Evolutionary conservation across 139 green algal genomes (phyloP).

Genomic region (Chlamydomonas applanata): DNA sequence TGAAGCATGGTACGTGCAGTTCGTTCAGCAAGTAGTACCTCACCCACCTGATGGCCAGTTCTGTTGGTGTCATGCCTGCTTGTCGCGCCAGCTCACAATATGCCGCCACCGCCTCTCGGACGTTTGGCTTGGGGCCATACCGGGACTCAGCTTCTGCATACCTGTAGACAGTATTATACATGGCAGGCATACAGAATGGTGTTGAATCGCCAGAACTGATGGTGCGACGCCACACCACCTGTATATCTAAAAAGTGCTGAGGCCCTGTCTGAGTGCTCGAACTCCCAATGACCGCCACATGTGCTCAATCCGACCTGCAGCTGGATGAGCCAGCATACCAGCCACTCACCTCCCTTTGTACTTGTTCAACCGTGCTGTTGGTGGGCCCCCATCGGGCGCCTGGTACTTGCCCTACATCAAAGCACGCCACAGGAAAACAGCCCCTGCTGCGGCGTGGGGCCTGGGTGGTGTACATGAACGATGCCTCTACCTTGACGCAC

Average conservation of each 20-base stretch:
- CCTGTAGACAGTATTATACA: conserved; percentile 48
- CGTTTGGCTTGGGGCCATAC: conserved; percentile 73
- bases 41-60: conserved; percentile 67
- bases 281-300: background rate
- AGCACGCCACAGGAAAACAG: background rate
- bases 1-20: background rate
- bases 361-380: conserved; percentile 63
- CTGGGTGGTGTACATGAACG: background rate
- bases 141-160: conserved; percentile 80
- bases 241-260: background rate
- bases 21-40: background rate
- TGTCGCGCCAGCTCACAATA: conserved; percentile 66
- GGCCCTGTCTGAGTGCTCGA: background rate
- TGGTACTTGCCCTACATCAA: conserved; percentile 80
- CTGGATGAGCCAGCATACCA: background rate
- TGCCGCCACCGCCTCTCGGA: conserved; percentile 48
- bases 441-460: background rate
- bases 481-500: no score
- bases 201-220: background rate
- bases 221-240: background rate
- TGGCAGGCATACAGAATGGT: conserved; percentile 7
- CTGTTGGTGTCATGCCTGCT: conserved; percentile 51
- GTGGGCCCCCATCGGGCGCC: conserved; percentile 36
- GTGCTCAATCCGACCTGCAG: background rate
- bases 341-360: conserved; percentile 57